These are phyloP conservation scores for Claviceps spartinae DNA, from an alignment of 2,329 filamentous ascomycete genomes.

Conservation along the genomic window DNA sequence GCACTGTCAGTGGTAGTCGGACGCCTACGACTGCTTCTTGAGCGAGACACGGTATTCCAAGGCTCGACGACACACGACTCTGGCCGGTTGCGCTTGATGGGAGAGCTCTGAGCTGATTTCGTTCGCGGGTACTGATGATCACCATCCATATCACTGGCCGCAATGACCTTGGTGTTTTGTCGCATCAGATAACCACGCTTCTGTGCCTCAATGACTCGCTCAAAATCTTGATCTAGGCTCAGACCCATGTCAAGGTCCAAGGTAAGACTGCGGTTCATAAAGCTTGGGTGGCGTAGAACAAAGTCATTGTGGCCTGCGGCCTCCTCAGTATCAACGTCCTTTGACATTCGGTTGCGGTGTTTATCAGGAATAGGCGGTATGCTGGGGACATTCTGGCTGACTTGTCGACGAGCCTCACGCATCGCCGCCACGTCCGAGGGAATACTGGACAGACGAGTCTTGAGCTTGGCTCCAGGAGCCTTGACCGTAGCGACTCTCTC, in stretches of 20 bases:
- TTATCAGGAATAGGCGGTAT: slow-evolving; percentile 49
- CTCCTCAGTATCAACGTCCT: slow-evolving; percentile 29
- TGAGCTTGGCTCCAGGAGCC: slow-evolving; percentile 71
- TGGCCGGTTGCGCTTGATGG: slow-evolving; percentile 62
- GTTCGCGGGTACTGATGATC: slow-evolving; percentile 41
- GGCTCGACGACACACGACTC: slow-evolving; percentile 95
- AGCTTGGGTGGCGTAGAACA: slow-evolving; percentile 53
- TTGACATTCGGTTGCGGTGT: slow-evolving; percentile 42
- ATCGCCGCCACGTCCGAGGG: slow-evolving; percentile 73
- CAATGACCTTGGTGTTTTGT: slow-evolving; percentile 93
- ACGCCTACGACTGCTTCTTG: slow-evolving; percentile 47
- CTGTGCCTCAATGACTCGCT: slow-evolving; percentile 88
- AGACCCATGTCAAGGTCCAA: slow-evolving; percentile 72
- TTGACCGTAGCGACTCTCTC: slow-evolving; percentile 81
- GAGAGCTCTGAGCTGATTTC: slow-evolving; percentile 53
- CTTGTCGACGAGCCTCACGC: slow-evolving; percentile 72
- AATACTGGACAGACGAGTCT: slow-evolving; percentile 77
- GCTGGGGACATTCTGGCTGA: slow-evolving; percentile 57
- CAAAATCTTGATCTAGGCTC: slow-evolving; percentile 83
- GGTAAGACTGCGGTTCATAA: slow-evolving; percentile 72
- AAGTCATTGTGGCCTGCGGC: slow-evolving; percentile 25
- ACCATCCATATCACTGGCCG: slow-evolving; percentile 67
- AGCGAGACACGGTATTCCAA: slow-evolving; percentile 74
- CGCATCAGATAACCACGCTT: slow-evolving; percentile 99
- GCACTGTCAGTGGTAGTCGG: slow-evolving; percentile 35